Base-by-base conservation (phyloP, 2,329 filamentous ascomycete species). In the Penicillium sp. region DNA sequence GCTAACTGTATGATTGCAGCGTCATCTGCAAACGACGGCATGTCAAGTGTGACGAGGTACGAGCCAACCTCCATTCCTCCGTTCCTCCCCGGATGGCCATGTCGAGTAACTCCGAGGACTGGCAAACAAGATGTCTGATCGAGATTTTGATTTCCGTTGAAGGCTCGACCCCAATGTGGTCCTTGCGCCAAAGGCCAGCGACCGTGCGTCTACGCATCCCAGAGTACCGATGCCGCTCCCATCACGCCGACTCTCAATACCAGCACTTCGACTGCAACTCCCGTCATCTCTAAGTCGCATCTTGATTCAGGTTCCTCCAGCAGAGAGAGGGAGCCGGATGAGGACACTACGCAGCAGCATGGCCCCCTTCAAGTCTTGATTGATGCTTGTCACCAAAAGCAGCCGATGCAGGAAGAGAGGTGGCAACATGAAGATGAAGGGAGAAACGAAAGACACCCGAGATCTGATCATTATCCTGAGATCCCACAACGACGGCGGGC, bases 31-130 rank as follows among this genome's bases (percentile, higher is more conserved):
- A 71, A 48, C 63, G 63, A 20, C 64, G 71, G 15, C 71, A 72
- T 54, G 69, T 73, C 35, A 73, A 73, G 52, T 73, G 71, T 34
- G 71, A 72, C 41, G 71, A 72, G 53, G 68, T 67, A 58, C 37
- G 63, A 31, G 42, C 3, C 20, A 3, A 45, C 20, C 6, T 25
- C 5, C 42, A 25, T 15, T 25, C 12, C 42, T 7, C 11, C 5
- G 6, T 22, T 11, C 11, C 5, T 28, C 1, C 8, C 22, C 11
- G 6, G 17, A 3, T 42, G 41, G 22, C 22, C 12, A 5, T 25
- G 20, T 2, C 10, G 42, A n/a, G 17, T 38, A 17, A 12, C 28
- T 12, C 37, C 17, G 12, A 20, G 6, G 34, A 5, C 15, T 15
- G 7, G 20, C 28, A 37, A 38, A 45, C 17, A 6, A 28, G 25